These are phyloP conservation scores for Fagus sylvatica DNA, from an alignment of 306 rosid genomes.

Conservation along the genomic window DNA sequence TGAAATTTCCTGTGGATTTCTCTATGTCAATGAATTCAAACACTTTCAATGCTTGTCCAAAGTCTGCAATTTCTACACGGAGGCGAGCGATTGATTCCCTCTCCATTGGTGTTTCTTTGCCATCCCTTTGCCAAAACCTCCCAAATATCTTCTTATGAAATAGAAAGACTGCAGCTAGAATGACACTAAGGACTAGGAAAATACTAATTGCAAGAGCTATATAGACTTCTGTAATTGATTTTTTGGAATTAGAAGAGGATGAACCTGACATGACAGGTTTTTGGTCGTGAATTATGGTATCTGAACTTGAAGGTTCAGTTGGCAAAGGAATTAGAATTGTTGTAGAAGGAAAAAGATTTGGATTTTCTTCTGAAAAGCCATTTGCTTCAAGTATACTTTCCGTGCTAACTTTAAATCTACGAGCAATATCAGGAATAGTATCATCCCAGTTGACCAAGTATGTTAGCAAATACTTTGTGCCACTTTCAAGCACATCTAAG, in stretches of 20 bases:
- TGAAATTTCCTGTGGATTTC: conserved; percentile 51
- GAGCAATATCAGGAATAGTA: conserved; percentile 26
- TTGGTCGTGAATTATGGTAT: conserved; percentile 24
- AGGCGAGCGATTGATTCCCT: conserved; percentile 31
- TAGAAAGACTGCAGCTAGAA: conserved; percentile 14
- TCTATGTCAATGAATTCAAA: conserved; percentile 45
- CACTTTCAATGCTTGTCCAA: conserved; percentile 40
- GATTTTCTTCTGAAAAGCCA: conserved; percentile 35
- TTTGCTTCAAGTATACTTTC: conserved; percentile 46
- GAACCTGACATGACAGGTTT: background rate
- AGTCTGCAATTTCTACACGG: conserved; percentile 48
- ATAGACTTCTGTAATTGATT: conserved; percentile 14
- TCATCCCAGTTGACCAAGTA: conserved; percentile 48
- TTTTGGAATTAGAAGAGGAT: conserved; percentile 14
- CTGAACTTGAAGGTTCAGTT: conserved; percentile 45
- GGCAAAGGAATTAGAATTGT: conserved; percentile 63
- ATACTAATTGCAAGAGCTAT: conserved; percentile 25
- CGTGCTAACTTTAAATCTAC: conserved; percentile 43
- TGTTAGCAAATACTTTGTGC: conserved; percentile 49
- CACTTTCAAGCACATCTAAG: conserved; percentile 64
- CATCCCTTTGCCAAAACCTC: background rate
- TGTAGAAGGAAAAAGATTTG: conserved; percentile 35
- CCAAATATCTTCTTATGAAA: conserved; percentile 30
- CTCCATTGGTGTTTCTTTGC: background rate
- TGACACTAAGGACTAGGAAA: conserved; percentile 17